These are phyloP conservation scores for Soucietia sequanensis DNA, from an alignment of 805 yeast genomes.

Conservation along the genomic window DNA sequence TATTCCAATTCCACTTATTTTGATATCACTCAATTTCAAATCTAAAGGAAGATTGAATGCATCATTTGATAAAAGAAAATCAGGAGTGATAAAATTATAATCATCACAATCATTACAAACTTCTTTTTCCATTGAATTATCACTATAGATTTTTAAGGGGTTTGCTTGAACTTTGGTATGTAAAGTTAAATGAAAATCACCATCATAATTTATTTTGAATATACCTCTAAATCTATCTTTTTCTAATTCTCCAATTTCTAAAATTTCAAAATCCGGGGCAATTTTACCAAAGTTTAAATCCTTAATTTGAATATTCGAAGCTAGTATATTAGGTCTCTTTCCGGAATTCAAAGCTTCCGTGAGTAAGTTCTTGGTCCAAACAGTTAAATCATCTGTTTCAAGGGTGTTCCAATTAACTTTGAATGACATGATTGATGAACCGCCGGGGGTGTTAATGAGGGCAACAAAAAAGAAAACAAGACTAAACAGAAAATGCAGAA, in stretches of 20 bases:
- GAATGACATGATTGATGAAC: conserved; percentile 60
- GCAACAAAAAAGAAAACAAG: conserved; percentile 2
- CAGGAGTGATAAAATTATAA: conserved; percentile 57
- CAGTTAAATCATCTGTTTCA: conserved; percentile 60
- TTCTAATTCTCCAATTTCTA: conserved; percentile 81
- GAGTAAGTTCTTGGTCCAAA: conserved; percentile 62
- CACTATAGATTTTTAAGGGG: conserved; percentile 67
- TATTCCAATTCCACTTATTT: conserved; percentile 76
- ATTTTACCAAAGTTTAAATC: conserved; percentile 71
- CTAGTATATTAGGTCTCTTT: conserved; percentile 65
- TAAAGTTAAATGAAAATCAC: conserved; percentile 72
- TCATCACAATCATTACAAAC: conserved; percentile 21
- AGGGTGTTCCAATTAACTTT: conserved; percentile 75
- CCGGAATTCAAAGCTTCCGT: conserved; percentile 76
- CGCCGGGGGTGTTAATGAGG: no score
- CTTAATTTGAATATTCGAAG: conserved; percentile 64
- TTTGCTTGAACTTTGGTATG: conserved; percentile 84
- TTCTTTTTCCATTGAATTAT: conserved; percentile 38
- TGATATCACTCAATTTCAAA: conserved; percentile 68
- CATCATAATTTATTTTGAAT: conserved; percentile 71
- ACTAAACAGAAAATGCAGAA: neutral
- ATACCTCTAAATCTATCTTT: conserved; percentile 77
- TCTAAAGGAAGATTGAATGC: conserved; percentile 78
- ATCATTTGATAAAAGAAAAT: conserved; percentile 61
- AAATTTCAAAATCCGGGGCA: conserved; percentile 73